phyloP scores from a whole-genome alignment of 2,329 filamentous ascomycete species.

The Immersiporthe knoxdaviesiana region DNA sequence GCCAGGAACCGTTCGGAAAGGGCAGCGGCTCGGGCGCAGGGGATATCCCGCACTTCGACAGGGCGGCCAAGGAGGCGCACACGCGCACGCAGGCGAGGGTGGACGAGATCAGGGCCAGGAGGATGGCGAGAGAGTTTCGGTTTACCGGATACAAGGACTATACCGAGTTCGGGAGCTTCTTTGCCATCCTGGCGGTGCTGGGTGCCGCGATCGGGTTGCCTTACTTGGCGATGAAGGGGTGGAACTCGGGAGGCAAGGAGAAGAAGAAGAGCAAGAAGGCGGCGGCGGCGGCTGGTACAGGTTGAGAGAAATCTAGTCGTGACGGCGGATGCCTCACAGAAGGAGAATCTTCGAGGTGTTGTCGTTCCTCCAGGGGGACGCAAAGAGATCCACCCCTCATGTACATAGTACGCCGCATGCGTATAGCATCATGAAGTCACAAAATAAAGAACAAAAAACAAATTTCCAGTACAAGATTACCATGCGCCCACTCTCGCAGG shows the following conservation, averaged over 20 bases:
- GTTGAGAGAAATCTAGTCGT: not conserved
- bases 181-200: conserved; percentile 54
- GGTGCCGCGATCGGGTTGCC: conserved; percentile 51
- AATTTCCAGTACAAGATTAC: not conserved
- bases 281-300: not conserved
- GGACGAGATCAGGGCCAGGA: conserved; percentile 50
- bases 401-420: no score
- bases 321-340: not conserved
- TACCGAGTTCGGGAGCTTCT: conserved; percentile 47
- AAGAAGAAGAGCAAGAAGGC: conserved; percentile 32
- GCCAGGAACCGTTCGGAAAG: conserved; percentile 52
- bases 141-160: conserved; percentile 39
- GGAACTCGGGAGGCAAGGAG: conserved; percentile 32
- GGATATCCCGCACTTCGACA: conserved; percentile 79
- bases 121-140: conserved; percentile 44
- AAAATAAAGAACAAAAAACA: not conserved
- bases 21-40: conserved; percentile 40
- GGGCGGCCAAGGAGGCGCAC: conserved; percentile 64
- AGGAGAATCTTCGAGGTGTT: not conserved
- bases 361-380: not conserved
- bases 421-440: not conserved
- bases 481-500: no score
- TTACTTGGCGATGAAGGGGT: conserved; percentile 44
- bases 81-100: conserved; percentile 72
- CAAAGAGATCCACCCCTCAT: not conserved